A percentile compares a stretch with the other conserved stretches of the same genome.
These are phyloP conservation scores for Colletotrichum gigasporum DNA, from an alignment of 2,329 filamentous ascomycete genomes.

Conservation along the genomic window DNA sequence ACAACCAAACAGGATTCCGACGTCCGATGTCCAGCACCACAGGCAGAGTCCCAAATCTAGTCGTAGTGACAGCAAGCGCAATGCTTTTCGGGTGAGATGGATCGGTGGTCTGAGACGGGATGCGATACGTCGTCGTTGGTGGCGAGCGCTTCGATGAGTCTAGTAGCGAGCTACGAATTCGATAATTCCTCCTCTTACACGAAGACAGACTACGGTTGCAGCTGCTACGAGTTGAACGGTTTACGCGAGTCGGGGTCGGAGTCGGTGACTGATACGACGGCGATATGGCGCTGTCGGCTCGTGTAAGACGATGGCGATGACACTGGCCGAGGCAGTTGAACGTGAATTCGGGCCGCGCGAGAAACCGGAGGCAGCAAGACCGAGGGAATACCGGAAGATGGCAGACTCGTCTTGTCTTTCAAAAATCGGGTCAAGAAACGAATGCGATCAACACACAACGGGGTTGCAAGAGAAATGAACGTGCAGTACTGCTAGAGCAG, in stretches of 20 bases:
- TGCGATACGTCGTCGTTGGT: neutral
- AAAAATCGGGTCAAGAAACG: conserved; percentile 24
- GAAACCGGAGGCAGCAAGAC: neutral
- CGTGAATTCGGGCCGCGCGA: neutral
- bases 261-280: neutral
- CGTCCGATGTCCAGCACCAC: conserved; percentile 11
- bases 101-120: neutral
- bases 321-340: neutral
- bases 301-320: conserved; percentile 24
- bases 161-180: neutral
- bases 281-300: neutral
- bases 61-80: neutral
- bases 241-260: neutral
- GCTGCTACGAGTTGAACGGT: neutral
- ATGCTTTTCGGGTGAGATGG: neutral
- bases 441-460: conserved; percentile 35
- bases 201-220: neutral
- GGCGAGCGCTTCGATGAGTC: neutral
- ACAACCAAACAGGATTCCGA: neutral
- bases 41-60: neutral
- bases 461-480: conserved; percentile 26
- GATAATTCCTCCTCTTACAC: conserved; percentile 1
- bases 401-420: neutral
- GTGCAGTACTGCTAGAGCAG: conserved; percentile 13
- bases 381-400: neutral